Percentiles rank a stretch among this genome's conserved stretches.
These are phyloP conservation scores for Ploettnerulaceae sp. DNA, from an alignment of 2,329 filamentous ascomycete genomes.

Conservation along the genomic window DNA sequence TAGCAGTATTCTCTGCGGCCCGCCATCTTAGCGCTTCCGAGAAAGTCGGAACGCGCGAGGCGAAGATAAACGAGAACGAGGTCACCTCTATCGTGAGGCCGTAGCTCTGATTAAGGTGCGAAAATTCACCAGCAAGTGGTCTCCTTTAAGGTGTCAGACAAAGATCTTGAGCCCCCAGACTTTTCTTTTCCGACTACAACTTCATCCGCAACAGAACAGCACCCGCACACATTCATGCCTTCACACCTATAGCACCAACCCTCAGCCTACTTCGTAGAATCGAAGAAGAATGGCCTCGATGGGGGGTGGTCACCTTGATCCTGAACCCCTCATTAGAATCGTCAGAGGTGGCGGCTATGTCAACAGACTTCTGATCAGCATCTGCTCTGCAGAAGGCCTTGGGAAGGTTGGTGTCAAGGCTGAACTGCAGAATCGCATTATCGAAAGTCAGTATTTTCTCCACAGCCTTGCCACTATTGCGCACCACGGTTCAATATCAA, in stretches of 20 bases:
- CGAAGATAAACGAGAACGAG: slow-evolving; percentile 1
- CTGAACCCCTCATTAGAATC: slow-evolving; percentile 27
- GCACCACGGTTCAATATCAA: not conserved
- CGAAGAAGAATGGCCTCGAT: slow-evolving; percentile 33
- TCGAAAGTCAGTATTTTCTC: slow-evolving; percentile 58
- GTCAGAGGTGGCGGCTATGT: slow-evolving; percentile 28
- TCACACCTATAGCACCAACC: slow-evolving; percentile 11
- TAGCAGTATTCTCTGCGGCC: no score
- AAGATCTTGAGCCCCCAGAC: slow-evolving; percentile 1
- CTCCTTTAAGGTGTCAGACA: not conserved
- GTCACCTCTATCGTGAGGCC: not conserved
- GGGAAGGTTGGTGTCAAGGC: slow-evolving; percentile 81
- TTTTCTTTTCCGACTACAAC: not conserved
- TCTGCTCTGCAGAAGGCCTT: slow-evolving; percentile 71
- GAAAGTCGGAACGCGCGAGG: not conserved
- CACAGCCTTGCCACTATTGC: slow-evolving; percentile 11
- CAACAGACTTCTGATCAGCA: slow-evolving; percentile 29
- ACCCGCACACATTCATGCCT: slow-evolving; percentile 1
- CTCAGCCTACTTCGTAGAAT: slow-evolving; percentile 2
- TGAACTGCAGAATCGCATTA: slow-evolving; percentile 72
- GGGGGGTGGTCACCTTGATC: slow-evolving; percentile 30
- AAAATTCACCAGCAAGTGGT: not conserved
- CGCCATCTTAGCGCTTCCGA: slow-evolving; percentile 4
- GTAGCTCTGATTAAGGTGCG: not conserved
- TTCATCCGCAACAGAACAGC: not conserved